These are phyloP conservation scores for Corinectria fuckeliana DNA, from an alignment of 2,329 filamentous ascomycete genomes.

Conservation along the genomic window DNA sequence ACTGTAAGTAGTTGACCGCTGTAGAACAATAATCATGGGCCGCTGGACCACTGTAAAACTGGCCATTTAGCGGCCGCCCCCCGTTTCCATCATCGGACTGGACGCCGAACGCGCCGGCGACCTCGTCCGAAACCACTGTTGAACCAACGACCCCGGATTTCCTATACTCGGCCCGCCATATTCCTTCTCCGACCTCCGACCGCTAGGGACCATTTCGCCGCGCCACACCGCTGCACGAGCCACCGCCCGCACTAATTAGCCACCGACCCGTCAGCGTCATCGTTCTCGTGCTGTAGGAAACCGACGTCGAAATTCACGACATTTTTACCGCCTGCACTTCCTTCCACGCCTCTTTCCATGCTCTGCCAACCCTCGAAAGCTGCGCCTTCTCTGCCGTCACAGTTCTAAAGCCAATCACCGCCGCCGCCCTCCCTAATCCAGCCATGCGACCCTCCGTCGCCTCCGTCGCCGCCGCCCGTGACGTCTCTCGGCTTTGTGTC, in stretches of 20 bases:
- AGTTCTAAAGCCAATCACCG: not conserved
- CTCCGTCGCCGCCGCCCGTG: constrained; percentile 34
- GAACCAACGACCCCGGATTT: constrained; percentile 8
- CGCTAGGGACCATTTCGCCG: too few relatives aligned
- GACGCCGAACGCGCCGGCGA: constrained; percentile 16
- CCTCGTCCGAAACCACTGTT: constrained; percentile 2
- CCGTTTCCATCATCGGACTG: constrained; percentile 12
- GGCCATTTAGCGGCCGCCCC: constrained; percentile 3
- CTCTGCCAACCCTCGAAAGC: too few relatives aligned
- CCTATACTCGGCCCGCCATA: too few relatives aligned
- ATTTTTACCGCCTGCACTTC: too few relatives aligned
- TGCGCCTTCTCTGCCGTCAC: not conserved
- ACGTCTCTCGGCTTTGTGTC: constrained; percentile 43
- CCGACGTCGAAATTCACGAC: constrained; percentile 1
- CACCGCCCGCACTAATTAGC: too few relatives aligned
- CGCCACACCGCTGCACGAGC: too few relatives aligned
- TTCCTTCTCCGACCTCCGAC: too few relatives aligned
- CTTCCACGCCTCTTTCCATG: too few relatives aligned
- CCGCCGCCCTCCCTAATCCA: not conserved
- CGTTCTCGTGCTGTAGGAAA: constrained; percentile 3
- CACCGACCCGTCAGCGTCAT: too few relatives aligned
- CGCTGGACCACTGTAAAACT: not conserved
- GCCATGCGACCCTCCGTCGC: constrained; percentile 37
- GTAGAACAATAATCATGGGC: not conserved
- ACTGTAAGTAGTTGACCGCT: not conserved